Conservation (phyloP, 2,329 filamentous ascomycete genomes). For the Camptophora hylomeconis region DNA sequence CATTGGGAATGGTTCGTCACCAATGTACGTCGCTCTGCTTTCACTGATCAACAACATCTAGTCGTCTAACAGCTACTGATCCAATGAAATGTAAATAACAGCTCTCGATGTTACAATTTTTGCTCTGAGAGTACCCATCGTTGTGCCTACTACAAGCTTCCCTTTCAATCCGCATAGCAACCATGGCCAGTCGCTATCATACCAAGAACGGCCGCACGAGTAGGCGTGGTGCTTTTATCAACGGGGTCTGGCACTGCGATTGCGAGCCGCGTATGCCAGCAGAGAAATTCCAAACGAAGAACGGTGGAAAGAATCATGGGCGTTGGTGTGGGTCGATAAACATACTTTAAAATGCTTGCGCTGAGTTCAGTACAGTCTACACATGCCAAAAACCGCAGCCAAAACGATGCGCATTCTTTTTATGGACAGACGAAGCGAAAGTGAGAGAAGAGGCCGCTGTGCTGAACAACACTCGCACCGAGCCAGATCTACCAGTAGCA, state of each 20-base stretch:
- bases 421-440: conserved; percentile 48
- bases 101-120: no score
- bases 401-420: conserved; percentile 44
- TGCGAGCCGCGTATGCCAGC: conserved; percentile 42
- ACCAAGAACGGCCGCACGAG: conserved; percentile 15
- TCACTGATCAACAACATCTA: no score
- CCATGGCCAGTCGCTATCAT: conserved; percentile 10
- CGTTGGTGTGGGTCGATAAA: conserved; percentile 34
- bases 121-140: no score
- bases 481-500: conserved; percentile 20
- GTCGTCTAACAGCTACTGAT: no score
- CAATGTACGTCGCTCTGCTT: no score
- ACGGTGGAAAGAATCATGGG: conserved; percentile 42
- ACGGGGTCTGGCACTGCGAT: conserved; percentile 40
- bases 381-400: conserved; percentile 40
- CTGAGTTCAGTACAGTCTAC: no score
- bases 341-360: no score
- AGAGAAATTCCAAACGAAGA: conserved; percentile 43
- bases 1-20: no score
- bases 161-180: no score
- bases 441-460: conserved; percentile 37
- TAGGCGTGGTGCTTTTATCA: conserved; percentile 26
- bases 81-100: no score
- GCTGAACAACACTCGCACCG: conserved; percentile 36
- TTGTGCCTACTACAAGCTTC: no score